A percentile compares a stretch with the other conserved stretches of the same genome.
Evolutionary conservation across 768 basidiomycete species (phyloP).

Genomic region (Lepiota venenata): DNA sequence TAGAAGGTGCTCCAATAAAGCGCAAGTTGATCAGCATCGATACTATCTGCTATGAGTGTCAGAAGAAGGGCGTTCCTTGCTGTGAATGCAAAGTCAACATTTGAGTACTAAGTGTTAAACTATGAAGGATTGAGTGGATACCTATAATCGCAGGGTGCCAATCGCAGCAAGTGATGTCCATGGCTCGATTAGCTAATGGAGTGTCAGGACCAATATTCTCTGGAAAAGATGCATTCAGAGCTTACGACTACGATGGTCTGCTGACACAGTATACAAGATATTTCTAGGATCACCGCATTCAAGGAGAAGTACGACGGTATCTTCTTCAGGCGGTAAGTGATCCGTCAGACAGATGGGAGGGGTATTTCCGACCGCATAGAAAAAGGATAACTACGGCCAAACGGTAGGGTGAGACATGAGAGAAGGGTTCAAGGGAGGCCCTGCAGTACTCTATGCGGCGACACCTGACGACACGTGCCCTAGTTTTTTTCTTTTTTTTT

Average conservation of each 20-base stretch:
- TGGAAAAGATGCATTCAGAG: background rate
- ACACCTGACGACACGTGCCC: no score
- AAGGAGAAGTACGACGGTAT: slow-evolving; percentile 46
- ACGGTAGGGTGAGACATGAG: slow-evolving; percentile 41
- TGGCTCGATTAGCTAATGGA: slow-evolving; percentile 20
- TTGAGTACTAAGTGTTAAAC: background rate
- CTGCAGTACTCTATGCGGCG: no score
- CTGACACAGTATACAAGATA: slow-evolving; percentile 45
- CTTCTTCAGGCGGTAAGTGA: slow-evolving; percentile 41
- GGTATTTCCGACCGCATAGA: slow-evolving; percentile 62
- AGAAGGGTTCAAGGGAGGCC: no score
- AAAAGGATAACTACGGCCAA: slow-evolving; percentile 44
- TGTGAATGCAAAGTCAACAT: slow-evolving; percentile 15
- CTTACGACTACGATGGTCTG: slow-evolving; percentile 25
- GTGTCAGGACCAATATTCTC: background rate
- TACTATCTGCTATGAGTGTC: slow-evolving; percentile 36
- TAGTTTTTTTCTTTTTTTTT: no score
- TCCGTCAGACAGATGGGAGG: slow-evolving; percentile 47
- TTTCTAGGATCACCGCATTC: slow-evolving; percentile 58
- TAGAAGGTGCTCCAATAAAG: slow-evolving; percentile 46
- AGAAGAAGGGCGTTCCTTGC: slow-evolving; percentile 48
- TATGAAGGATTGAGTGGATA: slow-evolving; percentile 14
- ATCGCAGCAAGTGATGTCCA: slow-evolving; percentile 53
- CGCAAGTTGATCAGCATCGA: slow-evolving; percentile 10
- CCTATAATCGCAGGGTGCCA: slow-evolving; percentile 45